Evolutionary conservation across 108 stramenopile genomes (phyloP), one percentile per base, ranked within the genome.

Genomic region (Cyclotella kingstonii): DNA sequence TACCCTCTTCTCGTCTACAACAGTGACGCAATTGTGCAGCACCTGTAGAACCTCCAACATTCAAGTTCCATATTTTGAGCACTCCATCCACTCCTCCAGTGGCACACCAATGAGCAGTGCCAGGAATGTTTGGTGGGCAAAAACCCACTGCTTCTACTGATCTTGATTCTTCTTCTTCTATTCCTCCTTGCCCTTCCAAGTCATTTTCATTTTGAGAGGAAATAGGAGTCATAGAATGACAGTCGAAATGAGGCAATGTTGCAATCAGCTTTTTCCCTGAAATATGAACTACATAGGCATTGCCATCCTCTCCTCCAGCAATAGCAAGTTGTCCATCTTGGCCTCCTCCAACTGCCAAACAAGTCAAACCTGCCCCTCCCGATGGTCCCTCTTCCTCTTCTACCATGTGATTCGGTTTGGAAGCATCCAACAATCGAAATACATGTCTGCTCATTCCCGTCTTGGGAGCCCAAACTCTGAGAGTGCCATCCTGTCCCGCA

Each of bases 121-220:
- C 53, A 15, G 60, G 34, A 45, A 75, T 60, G 18, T 71, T 74
- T 19, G 73, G 84, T 11, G 70, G 70, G 48, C 70, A 70, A 64
- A 98, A 96, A 9, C 89, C 96, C 4, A 96, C 94, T 5, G 89
- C 82, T 71, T 97, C 97, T 27, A 97, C 91, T 15, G 63, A 68
- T 61, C 49, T 80, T 44, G 73, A 81, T 65, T 84, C 80, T 38
- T 59, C 85, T 15, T 72, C 76, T 8, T 81, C 86, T 78, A 84
- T 21, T 81, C 89, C 6, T 75, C 75, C 29, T 72, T 43, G n/a
- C n/a, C n/a, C n/a, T n/a, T n/a, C n/a, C n/a, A n/a, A n/a, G n/a
- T n/a, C n/a, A 31, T 48, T 43, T 1, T 36, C 62, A 3, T 60
- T 42, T 18, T 27, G 26, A 56, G 43, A 23, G 70, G 73, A 25